Conservation (phyloP, 768 basidiomycete genomes). For the Macrolepiota dolichaula region DNA sequence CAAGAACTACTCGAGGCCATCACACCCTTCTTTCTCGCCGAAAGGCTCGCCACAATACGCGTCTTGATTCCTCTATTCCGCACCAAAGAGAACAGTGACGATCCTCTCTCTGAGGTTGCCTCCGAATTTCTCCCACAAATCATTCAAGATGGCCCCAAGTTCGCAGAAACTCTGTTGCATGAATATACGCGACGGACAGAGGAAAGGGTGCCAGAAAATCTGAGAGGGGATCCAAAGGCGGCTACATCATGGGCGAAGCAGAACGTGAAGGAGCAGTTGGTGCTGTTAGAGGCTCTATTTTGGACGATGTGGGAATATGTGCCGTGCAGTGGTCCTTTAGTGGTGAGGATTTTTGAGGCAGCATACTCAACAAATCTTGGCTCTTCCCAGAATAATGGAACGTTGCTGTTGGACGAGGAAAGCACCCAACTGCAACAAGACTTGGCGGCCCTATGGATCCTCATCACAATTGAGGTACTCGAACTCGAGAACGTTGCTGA, state of each 20-base stretch:
- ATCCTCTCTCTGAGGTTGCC: constrained; percentile 54
- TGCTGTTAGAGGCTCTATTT: constrained; percentile 82
- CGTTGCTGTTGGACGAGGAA: constrained; percentile 72
- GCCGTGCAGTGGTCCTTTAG: constrained; percentile 59
- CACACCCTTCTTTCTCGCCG: constrained; percentile 79
- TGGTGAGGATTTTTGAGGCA: constrained; percentile 59
- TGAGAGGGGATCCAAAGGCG: constrained; percentile 48
- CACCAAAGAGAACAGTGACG: constrained; percentile 54
- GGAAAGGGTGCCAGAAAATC: constrained; percentile 41
- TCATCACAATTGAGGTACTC: constrained; percentile 74
- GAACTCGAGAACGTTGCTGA: constrained; percentile 73
- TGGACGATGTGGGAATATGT: constrained; percentile 83
- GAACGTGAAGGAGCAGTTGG: constrained; percentile 72
- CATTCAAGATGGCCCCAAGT: constrained; percentile 61
- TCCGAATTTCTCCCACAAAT: constrained; percentile 52
- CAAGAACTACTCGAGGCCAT: constrained; percentile 67
- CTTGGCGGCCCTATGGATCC: constrained; percentile 70
- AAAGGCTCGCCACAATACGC: constrained; percentile 69
- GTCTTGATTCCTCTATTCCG: constrained; percentile 74
- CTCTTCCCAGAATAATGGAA: constrained; percentile 55
- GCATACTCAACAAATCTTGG: constrained; percentile 68
- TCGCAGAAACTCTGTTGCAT: constrained; percentile 54
- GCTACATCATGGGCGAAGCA: constrained; percentile 74
- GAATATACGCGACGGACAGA: constrained; percentile 59
- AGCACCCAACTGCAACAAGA: constrained; percentile 64